Evolutionary conservation across 1,139 yeast genomes (phyloP).

Genomic region (Suhomyces kunorum): DNA sequence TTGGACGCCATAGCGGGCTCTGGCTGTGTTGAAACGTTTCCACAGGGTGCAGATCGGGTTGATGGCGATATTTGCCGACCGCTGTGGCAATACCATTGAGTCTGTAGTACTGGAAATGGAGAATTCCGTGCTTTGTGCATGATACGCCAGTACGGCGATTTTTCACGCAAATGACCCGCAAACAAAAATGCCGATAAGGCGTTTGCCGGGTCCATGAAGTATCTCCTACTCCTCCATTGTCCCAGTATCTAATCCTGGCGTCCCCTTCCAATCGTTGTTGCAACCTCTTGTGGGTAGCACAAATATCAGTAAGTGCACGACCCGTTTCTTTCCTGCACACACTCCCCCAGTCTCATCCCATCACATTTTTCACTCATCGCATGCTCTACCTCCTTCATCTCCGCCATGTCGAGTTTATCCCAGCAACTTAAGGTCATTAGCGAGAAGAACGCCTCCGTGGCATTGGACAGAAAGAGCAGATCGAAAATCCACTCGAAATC

Average conservation of each 20-base stretch:
- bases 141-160: too few species aligned
- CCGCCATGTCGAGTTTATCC: conserved; percentile 60
- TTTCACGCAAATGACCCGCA: too few species aligned
- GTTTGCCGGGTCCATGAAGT: too few species aligned
- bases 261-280: not conserved
- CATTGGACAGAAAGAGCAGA: conserved; percentile 82
- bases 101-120: too few species aligned
- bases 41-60: too few species aligned
- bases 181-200: too few species aligned
- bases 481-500: conserved; percentile 88
- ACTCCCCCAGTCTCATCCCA: conserved; percentile 5
- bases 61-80: too few species aligned
- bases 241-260: not conserved
- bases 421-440: conserved; percentile 78
- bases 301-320: not conserved
- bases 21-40: too few species aligned
- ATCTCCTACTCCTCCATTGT: not conserved
- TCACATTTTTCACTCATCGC: conserved; percentile 12
- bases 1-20: too few species aligned
- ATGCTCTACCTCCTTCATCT: not conserved
- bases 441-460: conserved; percentile 66
- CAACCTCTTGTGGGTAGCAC: too few species aligned
- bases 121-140: too few species aligned
- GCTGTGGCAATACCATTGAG: too few species aligned
- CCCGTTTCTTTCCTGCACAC: conserved; percentile 7